Conservation (phyloP, 495 filamentous ascomycete genomes). For the Corynascus novoguineensis region DNA sequence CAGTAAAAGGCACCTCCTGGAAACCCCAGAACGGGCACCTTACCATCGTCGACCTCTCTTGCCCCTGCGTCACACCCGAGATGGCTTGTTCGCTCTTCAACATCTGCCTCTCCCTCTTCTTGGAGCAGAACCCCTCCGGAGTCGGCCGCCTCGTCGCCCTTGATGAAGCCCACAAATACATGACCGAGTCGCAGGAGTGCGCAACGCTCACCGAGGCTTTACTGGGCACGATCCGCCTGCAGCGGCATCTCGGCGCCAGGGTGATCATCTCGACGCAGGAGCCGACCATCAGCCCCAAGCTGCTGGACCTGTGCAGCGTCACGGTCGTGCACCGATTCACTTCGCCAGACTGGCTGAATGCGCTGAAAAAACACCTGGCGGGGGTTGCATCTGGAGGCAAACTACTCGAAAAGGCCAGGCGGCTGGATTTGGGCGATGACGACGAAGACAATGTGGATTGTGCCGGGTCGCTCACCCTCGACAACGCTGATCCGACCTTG, state of each 20-base stretch:
- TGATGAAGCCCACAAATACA: slow-evolving; percentile 42
- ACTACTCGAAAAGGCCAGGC: slow-evolving; percentile 21
- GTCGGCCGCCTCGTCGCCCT: slow-evolving; percentile 40
- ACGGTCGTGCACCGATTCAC: slow-evolving; percentile 73
- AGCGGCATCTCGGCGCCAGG: slow-evolving; percentile 62
- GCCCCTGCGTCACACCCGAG: slow-evolving; percentile 61
- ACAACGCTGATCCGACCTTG: slow-evolving; percentile 24
- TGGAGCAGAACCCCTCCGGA: slow-evolving; percentile 42
- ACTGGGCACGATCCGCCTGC: slow-evolving; percentile 58
- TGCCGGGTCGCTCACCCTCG: slow-evolving; percentile 13
- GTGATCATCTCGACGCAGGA: slow-evolving; percentile 75
- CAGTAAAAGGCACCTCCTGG: slow-evolving; percentile 30
- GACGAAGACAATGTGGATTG: slow-evolving; percentile 2
- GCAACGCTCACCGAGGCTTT: slow-evolving; percentile 59
- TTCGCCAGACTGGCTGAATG: slow-evolving; percentile 60
- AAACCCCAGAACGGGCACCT: slow-evolving; percentile 45
- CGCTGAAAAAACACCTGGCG: slow-evolving; percentile 59
- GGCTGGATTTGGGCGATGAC: neutral
- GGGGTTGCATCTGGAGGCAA: slow-evolving; percentile 32
- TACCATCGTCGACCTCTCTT: slow-evolving; percentile 71
- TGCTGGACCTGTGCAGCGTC: slow-evolving; percentile 66
- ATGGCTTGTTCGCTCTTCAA: slow-evolving; percentile 66
- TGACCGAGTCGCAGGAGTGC: slow-evolving; percentile 36
- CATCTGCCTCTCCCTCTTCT: slow-evolving; percentile 57
- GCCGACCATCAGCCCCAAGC: slow-evolving; percentile 62